Base-by-base conservation (phyloP, 23 red algal species). In the Pyropia haitanensis region DNA sequence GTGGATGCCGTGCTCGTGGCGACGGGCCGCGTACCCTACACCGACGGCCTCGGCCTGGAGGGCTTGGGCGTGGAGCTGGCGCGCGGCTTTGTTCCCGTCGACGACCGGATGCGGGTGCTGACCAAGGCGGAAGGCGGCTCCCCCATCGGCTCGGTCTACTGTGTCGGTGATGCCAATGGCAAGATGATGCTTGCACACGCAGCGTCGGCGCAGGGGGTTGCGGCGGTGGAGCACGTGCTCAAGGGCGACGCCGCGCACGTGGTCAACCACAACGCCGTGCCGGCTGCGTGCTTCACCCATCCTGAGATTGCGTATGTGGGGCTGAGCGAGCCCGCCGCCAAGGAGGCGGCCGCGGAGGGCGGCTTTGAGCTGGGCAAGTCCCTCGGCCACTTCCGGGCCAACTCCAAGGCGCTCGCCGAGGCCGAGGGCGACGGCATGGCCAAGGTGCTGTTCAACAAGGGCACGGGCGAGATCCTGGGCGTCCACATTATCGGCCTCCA, bases 171-270 rank as follows among this genome's bases (percentile, higher is more conserved):
- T 34, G 94, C 83, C 23, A 98, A 98, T 67, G 94, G 94, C 22
- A 98, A 98, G 82, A 88, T 98, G 94, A 98, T 98, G 94, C 85
- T 98, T 21, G 94, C 94, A 18, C 94, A 98, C 61, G 94, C 94
- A 10, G 94, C 94, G 16, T 91, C 86, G 27, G 85, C 88, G 21
- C 94, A 98, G 73, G 94, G 94, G 14, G 81, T 98, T 49, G 80
- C 77, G 15, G 94, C 85, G 65, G 85, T 98, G 16, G 94, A 98
- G 50, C 76, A 90, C 57, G 39, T 9, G 10, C 83, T 98, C 50
- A 76, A 76, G 6, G 94, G 94, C 15, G 76, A 88, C 53, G 18
- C 59, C 19, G 51, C 18, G 9, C 85, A 98, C 63, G 27, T 50
- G 14, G 73, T 98, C 2, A 72, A 90, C 58, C 85, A 90, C 51